Base-by-base conservation (phyloP, 345 rosid species). In the Brassica juncea region DNA sequence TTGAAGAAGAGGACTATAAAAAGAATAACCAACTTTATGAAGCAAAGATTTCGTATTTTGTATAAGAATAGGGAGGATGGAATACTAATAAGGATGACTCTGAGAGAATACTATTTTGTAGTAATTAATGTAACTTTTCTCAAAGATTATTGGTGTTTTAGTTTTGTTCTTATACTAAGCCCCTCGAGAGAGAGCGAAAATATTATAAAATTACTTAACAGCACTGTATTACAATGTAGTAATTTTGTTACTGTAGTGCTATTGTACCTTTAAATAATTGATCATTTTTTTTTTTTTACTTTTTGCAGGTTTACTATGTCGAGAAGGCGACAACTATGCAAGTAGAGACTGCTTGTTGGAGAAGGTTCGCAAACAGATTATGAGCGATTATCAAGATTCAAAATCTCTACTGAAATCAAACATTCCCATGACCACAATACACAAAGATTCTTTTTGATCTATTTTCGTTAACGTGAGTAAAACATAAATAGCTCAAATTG, bases 101-200 rank as follows among this genome's bases (percentile, higher is more conserved):
- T 55, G 58, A 70, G 65, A 57, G 66, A 58, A 47, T 59, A 75
- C 69, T 80, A 8, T 71, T 37, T 37, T 8, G 69, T 80, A 70
- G 80, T 75, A 63, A 57, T 69, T 70, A 52, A 64, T 80, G 76
- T 64, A 75, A 65, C 80, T 65, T 75, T 75, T 75, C 63, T 71
- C 80, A 69, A 63, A 80, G 76, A 80, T 70, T 9, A 70, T 75
- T 39, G 72, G 62, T 74, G 68, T 57, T 70, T 55, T 74, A 70
- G 80, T 70, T 75, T 70, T 80, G 52, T 42, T 74, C 52, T 58
- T 6, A 66, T 58, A 58, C 76, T 71, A 23, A 27, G 57, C 71
- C 15, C 57, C 65, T 77, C 80, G 12, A 19, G 9, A 52, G 75
- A 25, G 49, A 35, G 71, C 68, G 77, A 72, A n/a, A 4, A 67